These are phyloP conservation scores for Penicillium turbatum DNA, from an alignment of 495 filamentous ascomycete genomes.

Conservation along the genomic window DNA sequence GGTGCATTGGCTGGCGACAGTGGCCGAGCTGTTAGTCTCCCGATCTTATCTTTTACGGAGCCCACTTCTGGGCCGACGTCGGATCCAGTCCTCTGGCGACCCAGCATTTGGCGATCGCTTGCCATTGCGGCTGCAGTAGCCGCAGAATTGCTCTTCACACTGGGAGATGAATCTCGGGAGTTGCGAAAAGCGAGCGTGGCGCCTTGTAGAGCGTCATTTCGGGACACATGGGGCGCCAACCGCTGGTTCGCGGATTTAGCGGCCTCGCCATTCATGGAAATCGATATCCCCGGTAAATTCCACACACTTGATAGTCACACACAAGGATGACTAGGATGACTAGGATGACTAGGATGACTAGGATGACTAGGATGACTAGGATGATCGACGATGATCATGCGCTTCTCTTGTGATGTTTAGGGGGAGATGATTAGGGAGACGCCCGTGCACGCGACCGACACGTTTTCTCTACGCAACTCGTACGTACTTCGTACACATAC, in stretches of 20 bases:
- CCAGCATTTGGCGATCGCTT: conserved; percentile 17
- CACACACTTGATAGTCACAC: too few relatives aligned
- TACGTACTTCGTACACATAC: neutral
- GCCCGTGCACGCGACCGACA: conserved; percentile 2
- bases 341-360: neutral
- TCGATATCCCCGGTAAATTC: conserved; percentile 2
- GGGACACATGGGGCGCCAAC: conserved; percentile 19
- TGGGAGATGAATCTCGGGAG: conserved; percentile 15
- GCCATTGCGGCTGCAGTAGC: conserved; percentile 17
- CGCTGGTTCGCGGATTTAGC: conserved; percentile 30
- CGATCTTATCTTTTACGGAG: conserved; percentile 43
- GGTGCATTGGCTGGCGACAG: conserved; percentile 8
- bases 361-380: neutral
- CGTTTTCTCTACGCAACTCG: neutral
- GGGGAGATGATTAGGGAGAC: neutral
- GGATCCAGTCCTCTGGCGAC: conserved; percentile 16
- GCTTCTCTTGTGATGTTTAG: neutral
- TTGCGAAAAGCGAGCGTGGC: conserved; percentile 37
- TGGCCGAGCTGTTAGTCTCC: conserved; percentile 28
- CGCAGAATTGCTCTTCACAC: conserved; percentile 16
- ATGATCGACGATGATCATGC: neutral
- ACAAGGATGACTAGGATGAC: too few relatives aligned
- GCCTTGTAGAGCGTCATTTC: conserved; percentile 33
- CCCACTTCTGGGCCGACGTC: conserved; percentile 35
- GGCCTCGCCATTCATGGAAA: conserved; percentile 35